Percentiles rank a stretch among this genome's conserved stretches.
Evolutionary conservation across 345 rosid species (phyloP).

Genomic region (Alliaria petiolata): DNA sequence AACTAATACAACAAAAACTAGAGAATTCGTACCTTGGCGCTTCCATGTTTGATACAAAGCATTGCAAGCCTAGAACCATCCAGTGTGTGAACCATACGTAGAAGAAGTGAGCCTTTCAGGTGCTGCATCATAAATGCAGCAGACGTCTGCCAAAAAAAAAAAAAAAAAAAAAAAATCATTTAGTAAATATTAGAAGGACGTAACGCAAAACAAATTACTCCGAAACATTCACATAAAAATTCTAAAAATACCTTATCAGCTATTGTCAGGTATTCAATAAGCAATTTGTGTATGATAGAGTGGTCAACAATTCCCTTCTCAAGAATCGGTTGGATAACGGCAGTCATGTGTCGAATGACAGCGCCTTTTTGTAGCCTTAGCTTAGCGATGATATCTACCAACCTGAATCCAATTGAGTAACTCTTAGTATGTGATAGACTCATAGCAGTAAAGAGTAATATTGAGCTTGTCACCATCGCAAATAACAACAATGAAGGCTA

Average conservation of each 20-base stretch:
- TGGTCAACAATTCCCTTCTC: constrained; percentile 97
- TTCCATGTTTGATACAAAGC: constrained; percentile 86
- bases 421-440: not conserved
- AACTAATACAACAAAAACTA: no score
- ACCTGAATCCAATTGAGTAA: constrained; percentile 41
- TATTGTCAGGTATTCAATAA: constrained; percentile 71
- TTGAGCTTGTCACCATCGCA: no score
- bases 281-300: constrained; percentile 70
- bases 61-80: constrained; percentile 89
- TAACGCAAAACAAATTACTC: constrained; percentile 3
- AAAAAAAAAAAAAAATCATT: not conserved
- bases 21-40: constrained; percentile 63
- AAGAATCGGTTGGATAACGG: constrained; percentile 76
- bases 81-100: constrained; percentile 91
- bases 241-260: constrained; percentile 61
- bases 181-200: constrained; percentile 17
- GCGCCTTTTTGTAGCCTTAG: constrained; percentile 63
- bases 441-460: not conserved
- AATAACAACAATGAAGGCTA: no score
- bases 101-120: constrained; percentile 70
- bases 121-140: constrained; percentile 80
- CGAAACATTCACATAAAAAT: not conserved
- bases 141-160: constrained; percentile 48
- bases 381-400: constrained; percentile 73
- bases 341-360: constrained; percentile 73